phyloP scores from a whole-genome alignment of 305 asterid genomes.

The Ajuga reptans region DNA sequence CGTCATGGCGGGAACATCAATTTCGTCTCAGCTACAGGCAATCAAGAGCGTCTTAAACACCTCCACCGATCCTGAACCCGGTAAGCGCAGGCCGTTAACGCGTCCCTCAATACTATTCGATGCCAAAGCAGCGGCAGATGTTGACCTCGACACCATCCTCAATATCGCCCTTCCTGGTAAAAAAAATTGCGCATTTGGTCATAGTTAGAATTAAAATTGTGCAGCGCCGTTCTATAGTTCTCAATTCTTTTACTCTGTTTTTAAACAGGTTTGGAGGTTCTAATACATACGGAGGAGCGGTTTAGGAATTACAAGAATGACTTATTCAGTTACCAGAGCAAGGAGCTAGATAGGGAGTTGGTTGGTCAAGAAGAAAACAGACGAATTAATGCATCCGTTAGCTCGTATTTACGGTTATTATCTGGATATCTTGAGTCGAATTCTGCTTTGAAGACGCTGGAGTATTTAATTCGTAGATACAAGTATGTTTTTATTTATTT shows the following conservation, averaged over 20 bases:
- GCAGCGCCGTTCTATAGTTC: background rate
- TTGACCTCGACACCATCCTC: slow-evolving; percentile 56
- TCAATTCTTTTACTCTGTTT: background rate
- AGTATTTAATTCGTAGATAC: slow-evolving; percentile 85
- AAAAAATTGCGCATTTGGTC: background rate
- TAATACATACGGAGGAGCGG: slow-evolving; percentile 50
- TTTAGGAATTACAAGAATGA: slow-evolving; percentile 57
- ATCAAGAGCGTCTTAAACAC: slow-evolving; percentile 43
- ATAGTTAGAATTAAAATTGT: background rate
- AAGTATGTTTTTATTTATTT: no score
- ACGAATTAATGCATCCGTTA: slow-evolving; percentile 45
- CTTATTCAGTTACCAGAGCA: slow-evolving; percentile 67
- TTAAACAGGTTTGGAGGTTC: slow-evolving; percentile 61
- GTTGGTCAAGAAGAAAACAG: slow-evolving; percentile 54
- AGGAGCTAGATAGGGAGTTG: slow-evolving; percentile 75
- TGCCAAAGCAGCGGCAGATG: slow-evolving; percentile 76
- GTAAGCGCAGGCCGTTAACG: slow-evolving; percentile 55
- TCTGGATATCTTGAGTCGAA: slow-evolving; percentile 55
- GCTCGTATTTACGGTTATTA: slow-evolving; percentile 56
- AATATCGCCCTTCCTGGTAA: slow-evolving; percentile 52
- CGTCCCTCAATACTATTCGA: slow-evolving; percentile 72
- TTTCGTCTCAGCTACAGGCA: slow-evolving; percentile 64
- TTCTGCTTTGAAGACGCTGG: slow-evolving; percentile 66
- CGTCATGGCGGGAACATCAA: slow-evolving; percentile 52
- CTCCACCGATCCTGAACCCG: slow-evolving; percentile 52